Percentiles rank a stretch among this genome's conserved stretches.
Evolutionary conservation across 2,329 filamentous ascomycete genomes (phyloP).

Genomic region (Endoconidiophora polonica): DNA sequence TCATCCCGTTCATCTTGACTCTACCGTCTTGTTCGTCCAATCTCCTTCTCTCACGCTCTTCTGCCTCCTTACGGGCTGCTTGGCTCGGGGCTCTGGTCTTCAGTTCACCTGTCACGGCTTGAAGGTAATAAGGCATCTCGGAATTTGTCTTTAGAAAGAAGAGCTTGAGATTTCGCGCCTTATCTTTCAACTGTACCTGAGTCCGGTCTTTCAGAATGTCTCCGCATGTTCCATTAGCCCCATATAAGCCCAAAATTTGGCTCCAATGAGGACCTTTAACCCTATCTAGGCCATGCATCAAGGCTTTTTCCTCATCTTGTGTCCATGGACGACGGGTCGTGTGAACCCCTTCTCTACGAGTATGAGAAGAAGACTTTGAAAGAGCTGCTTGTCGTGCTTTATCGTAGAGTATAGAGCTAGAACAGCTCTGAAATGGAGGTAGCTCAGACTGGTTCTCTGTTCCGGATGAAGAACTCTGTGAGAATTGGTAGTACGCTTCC

Average conservation of each 20-base stretch:
- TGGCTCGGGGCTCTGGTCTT: slow-evolving; percentile 69
- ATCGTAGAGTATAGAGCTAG: slow-evolving; percentile 40
- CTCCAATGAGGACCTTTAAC: slow-evolving; percentile 90
- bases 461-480: slow-evolving; percentile 3
- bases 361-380: slow-evolving; percentile 37
- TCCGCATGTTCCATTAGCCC: slow-evolving; percentile 60
- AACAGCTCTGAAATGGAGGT: slow-evolving; percentile 39
- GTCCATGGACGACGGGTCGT: slow-evolving; percentile 67
- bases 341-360: slow-evolving; percentile 38
- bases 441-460: slow-evolving; percentile 20
- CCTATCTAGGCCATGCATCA: slow-evolving; percentile 75
- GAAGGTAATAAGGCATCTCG: slow-evolving; percentile 75
- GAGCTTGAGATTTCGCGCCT: slow-evolving; percentile 74
- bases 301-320: slow-evolving; percentile 72
- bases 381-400: slow-evolving; percentile 41
- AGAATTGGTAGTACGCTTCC: slow-evolving; percentile 10
- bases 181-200: slow-evolving; percentile 85
- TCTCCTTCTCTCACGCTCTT: slow-evolving; percentile 36
- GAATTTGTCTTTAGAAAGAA: slow-evolving; percentile 86
- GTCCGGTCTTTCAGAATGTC: slow-evolving; percentile 77
- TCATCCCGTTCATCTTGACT: slow-evolving; percentile 41
- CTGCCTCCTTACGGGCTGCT: slow-evolving; percentile 51
- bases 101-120: slow-evolving; percentile 76
- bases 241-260: slow-evolving; percentile 74
- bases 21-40: slow-evolving; percentile 42